phyloP scores from a whole-genome alignment of 2,329 filamentous ascomycete genomes.

The Fusarium sp. region DNA sequence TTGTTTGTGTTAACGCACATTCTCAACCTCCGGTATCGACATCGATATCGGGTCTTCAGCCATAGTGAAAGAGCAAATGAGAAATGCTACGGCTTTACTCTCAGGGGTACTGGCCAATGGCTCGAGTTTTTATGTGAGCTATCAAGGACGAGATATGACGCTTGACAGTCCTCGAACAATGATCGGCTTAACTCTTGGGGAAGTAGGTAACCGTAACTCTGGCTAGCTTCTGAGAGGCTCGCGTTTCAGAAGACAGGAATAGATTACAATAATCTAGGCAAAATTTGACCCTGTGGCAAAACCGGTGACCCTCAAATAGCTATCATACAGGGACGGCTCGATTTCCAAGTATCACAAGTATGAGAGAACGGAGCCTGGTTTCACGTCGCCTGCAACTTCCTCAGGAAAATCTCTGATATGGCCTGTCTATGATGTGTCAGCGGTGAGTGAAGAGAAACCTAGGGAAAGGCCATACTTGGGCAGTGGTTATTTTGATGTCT shows the following conservation, averaged over 20 bases:
- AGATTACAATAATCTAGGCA: neutral
- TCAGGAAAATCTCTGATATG: neutral
- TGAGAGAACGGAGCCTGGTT: neutral
- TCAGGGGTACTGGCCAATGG: neutral
- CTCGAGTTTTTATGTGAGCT: neutral
- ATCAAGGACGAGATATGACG: neutral
- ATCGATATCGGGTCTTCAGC: slow-evolving; percentile 30
- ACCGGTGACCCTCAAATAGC: neutral
- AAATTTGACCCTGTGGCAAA: neutral
- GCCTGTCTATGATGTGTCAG: neutral
- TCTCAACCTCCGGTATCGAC: slow-evolving; percentile 34
- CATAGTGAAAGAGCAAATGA: slow-evolving; percentile 13
- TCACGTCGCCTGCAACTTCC: neutral
- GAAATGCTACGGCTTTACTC: neutral
- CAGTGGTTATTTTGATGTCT: neutral
- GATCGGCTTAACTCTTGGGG: neutral
- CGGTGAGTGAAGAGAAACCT: neutral
- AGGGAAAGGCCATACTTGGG: neutral
- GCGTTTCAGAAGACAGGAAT: neutral
- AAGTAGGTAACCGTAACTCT: neutral
- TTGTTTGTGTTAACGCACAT: slow-evolving; percentile 21
- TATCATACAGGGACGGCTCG: neutral
- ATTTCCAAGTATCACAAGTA: neutral
- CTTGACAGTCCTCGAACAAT: neutral
- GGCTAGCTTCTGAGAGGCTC: neutral